A percentile compares a stretch with the other conserved stretches of the same genome.
phyloP scores from a whole-genome alignment of 2,329 filamentous ascomycete genomes.

The Aureobasidium vineae region DNA sequence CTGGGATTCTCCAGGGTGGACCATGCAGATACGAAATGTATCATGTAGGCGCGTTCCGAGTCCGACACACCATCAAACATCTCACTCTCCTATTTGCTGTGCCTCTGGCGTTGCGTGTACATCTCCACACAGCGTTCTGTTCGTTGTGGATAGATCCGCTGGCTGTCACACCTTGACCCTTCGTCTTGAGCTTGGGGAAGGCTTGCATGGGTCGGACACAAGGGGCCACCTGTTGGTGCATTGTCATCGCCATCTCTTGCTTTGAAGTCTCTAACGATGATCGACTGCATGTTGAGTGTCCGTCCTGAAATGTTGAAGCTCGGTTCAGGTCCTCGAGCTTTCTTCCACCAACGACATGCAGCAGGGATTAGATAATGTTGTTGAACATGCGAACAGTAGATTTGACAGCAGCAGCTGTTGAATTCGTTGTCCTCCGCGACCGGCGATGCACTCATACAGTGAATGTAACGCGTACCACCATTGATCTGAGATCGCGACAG shows the following conservation, averaged over 20 bases:
- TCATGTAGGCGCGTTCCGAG: conserved; percentile 19
- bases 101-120: conserved; percentile 9
- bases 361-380: background rate
- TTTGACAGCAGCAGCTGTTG: background rate
- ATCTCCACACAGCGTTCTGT: conserved; percentile 2
- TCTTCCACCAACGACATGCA: conserved; percentile 15
- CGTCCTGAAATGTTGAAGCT: background rate
- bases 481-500: background rate
- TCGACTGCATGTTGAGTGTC: background rate
- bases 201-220: background rate
- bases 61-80: conserved; percentile 4
- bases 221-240: background rate
- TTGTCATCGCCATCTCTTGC: background rate
- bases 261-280: background rate
- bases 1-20: background rate
- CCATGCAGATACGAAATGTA: conserved; percentile 18
- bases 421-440: background rate
- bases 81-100: background rate
- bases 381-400: background rate
- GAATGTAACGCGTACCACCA: background rate
- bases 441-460: background rate
- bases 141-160: conserved; percentile 19
- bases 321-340: conserved; percentile 2
- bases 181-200: conserved; percentile 13
- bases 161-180: conserved; percentile 10